These are phyloP conservation scores for Bisporella sp. DNA, from an alignment of 2,329 filamentous ascomycete genomes.

Conservation along the genomic window DNA sequence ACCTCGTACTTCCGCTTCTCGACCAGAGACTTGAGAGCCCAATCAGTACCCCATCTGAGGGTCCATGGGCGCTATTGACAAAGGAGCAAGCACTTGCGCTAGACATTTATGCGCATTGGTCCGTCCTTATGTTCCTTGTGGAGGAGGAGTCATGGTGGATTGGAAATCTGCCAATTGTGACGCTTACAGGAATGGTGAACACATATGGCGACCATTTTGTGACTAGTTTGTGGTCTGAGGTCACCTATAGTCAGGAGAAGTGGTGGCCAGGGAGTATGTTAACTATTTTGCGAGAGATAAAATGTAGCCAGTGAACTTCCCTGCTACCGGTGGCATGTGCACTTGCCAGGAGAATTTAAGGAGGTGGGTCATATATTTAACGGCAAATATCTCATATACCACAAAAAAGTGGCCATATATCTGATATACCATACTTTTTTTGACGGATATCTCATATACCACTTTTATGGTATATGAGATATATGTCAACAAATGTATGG, in stretches of 20 bases:
- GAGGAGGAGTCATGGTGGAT: constrained; percentile 8
- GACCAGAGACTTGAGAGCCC: constrained; percentile 3
- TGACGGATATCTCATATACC: too few species aligned
- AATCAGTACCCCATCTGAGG: background rate
- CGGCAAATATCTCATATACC: too few species aligned
- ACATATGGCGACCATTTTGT: constrained; percentile 2
- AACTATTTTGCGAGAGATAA: too few species aligned
- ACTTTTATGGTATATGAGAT: too few species aligned
- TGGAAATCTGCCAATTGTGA: constrained; percentile 4
- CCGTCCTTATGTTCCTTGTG: constrained; percentile 5
- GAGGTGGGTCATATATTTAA: too few species aligned
- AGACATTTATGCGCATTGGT: constrained; percentile 6
- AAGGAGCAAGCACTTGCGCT: constrained; percentile 5
- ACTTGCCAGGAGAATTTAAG: too few species aligned
- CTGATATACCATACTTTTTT: too few species aligned
- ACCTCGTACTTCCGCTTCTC: constrained; percentile 5
- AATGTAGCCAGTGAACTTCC: too few species aligned
- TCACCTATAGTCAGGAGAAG: background rate
- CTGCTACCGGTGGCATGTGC: too few species aligned
- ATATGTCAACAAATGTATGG: too few species aligned
- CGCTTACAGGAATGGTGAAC: constrained; percentile 3
- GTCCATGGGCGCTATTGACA: background rate
- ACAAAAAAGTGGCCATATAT: too few species aligned
- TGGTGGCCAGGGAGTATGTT: background rate
- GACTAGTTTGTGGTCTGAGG: background rate